These are phyloP conservation scores for Areca catechu DNA, from an alignment of 176 grass and related monocot genomes.

Conservation along the genomic window DNA sequence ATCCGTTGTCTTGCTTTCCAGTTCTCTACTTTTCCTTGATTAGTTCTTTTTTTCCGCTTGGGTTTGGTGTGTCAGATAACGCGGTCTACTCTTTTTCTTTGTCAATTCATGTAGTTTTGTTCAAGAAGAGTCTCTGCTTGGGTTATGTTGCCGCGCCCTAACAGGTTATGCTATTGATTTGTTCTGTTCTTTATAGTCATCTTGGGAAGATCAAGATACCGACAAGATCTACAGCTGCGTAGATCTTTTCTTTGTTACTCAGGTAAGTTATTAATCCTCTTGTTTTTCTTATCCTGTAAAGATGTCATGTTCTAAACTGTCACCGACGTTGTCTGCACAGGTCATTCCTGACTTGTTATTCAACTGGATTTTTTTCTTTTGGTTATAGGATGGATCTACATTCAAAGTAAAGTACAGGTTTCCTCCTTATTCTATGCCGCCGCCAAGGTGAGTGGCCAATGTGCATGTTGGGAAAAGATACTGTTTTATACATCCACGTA, in stretches of 20 bases:
- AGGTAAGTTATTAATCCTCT: conserved; percentile 26
- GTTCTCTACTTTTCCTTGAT: background rate
- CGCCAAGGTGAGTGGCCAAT: conserved; percentile 54
- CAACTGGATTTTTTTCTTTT: conserved; percentile 5
- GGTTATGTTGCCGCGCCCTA: no score
- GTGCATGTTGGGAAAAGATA: background rate
- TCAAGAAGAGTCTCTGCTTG: background rate
- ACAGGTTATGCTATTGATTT: background rate
- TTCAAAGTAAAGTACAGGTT: conserved; percentile 96
- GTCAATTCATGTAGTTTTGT: conserved; percentile 1
- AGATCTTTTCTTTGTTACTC: conserved; percentile 84
- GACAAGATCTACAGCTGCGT: conserved; percentile 87
- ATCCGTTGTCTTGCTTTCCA: no score
- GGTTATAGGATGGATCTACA: conserved; percentile 74
- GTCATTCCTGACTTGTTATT: background rate
- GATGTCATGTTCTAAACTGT: no score
- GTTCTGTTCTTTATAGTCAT: conserved; percentile 43
- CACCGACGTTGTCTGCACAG: no score
- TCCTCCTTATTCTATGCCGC: conserved; percentile 75
- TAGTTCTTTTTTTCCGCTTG: background rate
- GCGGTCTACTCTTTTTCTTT: background rate
- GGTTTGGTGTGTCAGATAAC: background rate
- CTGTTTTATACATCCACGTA: no score
- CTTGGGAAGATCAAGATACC: conserved; percentile 89
- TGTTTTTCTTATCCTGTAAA: no score